Percentiles rank a stretch among this genome's conserved stretches.
These are phyloP conservation scores for Rhododendron griersonianum DNA, from an alignment of 148 eudicot species.

Conservation along the genomic window DNA sequence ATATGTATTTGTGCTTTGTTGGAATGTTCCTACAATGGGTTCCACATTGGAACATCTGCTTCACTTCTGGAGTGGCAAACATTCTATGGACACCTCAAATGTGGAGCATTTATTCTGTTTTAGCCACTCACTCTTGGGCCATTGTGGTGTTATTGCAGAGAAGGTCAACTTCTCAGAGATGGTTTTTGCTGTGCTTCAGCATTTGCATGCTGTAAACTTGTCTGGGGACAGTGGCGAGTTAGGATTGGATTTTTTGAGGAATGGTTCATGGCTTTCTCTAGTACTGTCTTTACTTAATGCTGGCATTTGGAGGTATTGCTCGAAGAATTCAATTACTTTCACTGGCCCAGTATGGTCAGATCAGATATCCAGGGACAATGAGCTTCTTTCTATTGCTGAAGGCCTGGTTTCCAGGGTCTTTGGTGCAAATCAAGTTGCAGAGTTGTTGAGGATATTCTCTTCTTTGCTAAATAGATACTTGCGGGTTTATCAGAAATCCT, in stretches of 20 bases:
- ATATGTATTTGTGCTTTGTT: constrained; percentile 81
- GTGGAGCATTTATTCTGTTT: constrained; percentile 51
- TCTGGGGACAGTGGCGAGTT: constrained; percentile 42
- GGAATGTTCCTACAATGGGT: constrained; percentile 67
- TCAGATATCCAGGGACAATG: constrained; percentile 40
- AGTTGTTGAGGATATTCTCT: constrained; percentile 47
- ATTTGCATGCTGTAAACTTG: constrained; percentile 33
- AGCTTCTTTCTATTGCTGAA: constrained; percentile 54
- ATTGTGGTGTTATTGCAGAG: constrained; percentile 22
- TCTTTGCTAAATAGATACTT: constrained; percentile 53
- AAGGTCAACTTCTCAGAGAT: constrained; percentile 32
- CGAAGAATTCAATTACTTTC: constrained; percentile 34
- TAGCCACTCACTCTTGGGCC: constrained; percentile 52
- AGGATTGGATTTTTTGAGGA: constrained; percentile 73
- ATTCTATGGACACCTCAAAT: constrained; percentile 40
- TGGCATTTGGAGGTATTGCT: constrained; percentile 42
- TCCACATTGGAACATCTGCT: constrained; percentile 30
- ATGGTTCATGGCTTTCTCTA: constrained; percentile 76
- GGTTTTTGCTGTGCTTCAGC: constrained; percentile 46
- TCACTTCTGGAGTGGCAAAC: constrained; percentile 25
- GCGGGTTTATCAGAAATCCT: constrained; percentile 57
- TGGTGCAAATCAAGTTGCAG: constrained; percentile 38
- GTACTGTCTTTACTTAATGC: constrained; percentile 51
- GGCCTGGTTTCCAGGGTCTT: constrained; percentile 34
- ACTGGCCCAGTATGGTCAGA: constrained; percentile 27